These are phyloP conservation scores for Eucalyptus leucophloia DNA, from an alignment of 345 rosid species.

Conservation along the genomic window DNA sequence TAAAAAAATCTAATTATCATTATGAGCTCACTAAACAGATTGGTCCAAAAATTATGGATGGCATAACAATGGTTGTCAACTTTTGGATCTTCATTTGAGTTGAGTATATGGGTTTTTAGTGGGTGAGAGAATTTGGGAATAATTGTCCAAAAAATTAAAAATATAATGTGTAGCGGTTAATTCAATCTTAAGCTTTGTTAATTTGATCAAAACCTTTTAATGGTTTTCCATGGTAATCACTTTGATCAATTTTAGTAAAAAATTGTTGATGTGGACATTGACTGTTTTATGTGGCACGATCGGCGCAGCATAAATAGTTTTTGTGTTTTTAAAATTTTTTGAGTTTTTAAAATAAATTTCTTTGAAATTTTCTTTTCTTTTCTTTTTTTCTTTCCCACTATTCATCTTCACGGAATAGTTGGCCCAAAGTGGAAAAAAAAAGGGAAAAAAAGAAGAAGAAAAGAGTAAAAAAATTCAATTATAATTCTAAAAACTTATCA, in stretches of 20 bases:
- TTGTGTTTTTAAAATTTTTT: too few relatives aligned
- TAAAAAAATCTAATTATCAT: too few relatives aligned
- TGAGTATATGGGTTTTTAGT: background rate
- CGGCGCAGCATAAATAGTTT: background rate
- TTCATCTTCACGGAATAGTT: background rate
- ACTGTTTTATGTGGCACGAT: background rate
- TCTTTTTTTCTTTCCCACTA: background rate
- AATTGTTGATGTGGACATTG: too few relatives aligned
- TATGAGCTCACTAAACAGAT: background rate
- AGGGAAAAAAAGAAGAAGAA: too few relatives aligned
- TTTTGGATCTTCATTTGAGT: background rate
- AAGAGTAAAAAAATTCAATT: too few relatives aligned
- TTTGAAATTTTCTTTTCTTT: too few relatives aligned
- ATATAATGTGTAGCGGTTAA: accelerated
- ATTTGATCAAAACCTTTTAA: background rate
- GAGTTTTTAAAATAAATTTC: too few relatives aligned
- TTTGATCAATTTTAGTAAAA: accelerated
- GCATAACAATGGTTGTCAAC: too few relatives aligned
- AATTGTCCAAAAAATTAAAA: too few relatives aligned
- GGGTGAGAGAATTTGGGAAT: too few relatives aligned
- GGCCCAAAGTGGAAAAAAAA: background rate
- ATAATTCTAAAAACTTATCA: background rate
- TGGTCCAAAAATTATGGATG: too few relatives aligned
- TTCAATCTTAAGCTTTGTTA: background rate
- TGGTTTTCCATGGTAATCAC: background rate